Conservation (phyloP, 2,329 filamentous ascomycete genomes). For the Fulvia fulva region DNA sequence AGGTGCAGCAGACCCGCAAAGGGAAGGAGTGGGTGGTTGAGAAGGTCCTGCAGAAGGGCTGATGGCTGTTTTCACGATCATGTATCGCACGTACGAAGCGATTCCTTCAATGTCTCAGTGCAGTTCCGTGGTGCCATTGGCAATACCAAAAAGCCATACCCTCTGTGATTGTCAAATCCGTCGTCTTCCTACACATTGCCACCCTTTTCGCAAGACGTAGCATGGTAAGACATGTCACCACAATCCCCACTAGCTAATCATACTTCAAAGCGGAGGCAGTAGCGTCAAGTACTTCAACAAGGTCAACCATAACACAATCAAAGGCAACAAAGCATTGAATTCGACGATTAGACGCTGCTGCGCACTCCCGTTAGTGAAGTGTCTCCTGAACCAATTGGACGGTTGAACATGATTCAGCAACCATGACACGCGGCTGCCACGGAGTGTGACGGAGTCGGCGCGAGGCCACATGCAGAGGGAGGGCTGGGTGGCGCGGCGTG, state of each 20-base stretch:
- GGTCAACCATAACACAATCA: neutral
- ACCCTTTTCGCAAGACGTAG: no score
- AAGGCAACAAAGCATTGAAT: conserved; percentile 1
- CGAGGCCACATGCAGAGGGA: no score
- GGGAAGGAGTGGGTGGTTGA: conserved; percentile 71
- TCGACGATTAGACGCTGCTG: conserved; percentile 2
- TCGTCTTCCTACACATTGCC: no score
- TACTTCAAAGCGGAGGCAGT: neutral
- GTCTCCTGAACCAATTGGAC: neutral
- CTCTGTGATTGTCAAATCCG: no score
- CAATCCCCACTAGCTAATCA: neutral
- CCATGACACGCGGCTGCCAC: neutral
- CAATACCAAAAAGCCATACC: no score
- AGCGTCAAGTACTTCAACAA: neutral
- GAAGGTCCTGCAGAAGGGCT: conserved; percentile 39
- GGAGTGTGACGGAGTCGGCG: neutral
- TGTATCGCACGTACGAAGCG: neutral
- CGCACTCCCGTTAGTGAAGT: conserved; percentile 3
- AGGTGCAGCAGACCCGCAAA: conserved; percentile 75
- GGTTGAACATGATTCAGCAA: neutral
- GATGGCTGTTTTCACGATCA: neutral
- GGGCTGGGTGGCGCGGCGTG: no score
- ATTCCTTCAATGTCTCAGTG: neutral
- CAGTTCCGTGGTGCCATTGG: neutral
- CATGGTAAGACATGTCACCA: no score